Conservation (phyloP, 768 basidiomycete genomes). For the Amanita molliuscula region DNA sequence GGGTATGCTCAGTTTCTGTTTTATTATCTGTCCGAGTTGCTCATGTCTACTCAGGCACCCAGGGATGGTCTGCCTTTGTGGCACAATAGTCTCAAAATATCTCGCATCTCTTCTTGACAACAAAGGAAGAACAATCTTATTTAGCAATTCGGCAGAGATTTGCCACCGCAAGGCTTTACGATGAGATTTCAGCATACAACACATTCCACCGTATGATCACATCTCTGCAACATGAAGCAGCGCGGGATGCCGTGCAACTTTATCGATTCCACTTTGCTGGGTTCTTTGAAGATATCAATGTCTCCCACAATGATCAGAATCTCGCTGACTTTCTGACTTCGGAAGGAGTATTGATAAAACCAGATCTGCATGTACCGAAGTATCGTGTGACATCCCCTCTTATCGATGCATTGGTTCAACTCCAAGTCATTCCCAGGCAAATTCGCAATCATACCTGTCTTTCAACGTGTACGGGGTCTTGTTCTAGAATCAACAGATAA, state of each 20-base stretch:
- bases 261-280: conserved; percentile 8
- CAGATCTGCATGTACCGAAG: neutral
- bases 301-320: neutral
- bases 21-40: conserved; percentile 3
- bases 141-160: conserved; percentile 6
- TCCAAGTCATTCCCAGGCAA: neutral
- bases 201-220: conserved; percentile 7
- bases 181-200: conserved; percentile 1
- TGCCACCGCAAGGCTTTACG: neutral
- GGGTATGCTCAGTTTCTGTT: conserved; percentile 6
- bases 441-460: no score
- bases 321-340: neutral
- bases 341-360: conserved; percentile 1
- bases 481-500: no score
- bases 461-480: no score
- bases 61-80: conserved; percentile 10
- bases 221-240: conserved; percentile 3
- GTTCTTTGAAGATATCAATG: neutral
- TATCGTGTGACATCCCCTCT: neutral
- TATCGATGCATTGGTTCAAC: neutral
- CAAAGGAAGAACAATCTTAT: neutral
- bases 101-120: neutral
- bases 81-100: conserved; percentile 4
- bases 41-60: conserved; percentile 6
- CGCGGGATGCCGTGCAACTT: conserved; percentile 4